Percentiles rank a stretch among this genome's conserved stretches.
Conservation (phyloP, 2,329 filamentous ascomycete genomes). For the Verticillium albo-atrum region DNA sequence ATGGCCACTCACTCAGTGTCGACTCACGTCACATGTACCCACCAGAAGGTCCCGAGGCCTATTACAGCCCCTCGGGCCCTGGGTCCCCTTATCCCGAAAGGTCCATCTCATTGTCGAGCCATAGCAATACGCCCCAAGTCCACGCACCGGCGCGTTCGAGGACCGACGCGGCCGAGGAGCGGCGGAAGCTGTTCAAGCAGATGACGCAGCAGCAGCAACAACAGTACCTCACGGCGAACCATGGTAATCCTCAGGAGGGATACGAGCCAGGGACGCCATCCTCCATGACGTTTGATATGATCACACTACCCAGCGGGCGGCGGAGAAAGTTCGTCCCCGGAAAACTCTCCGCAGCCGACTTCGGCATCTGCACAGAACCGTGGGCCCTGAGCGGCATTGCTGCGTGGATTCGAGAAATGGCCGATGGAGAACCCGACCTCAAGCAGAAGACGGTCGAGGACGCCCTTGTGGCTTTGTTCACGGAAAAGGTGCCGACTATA, state of each 20-base stretch:
- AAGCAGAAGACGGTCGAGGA: slow-evolving; percentile 82
- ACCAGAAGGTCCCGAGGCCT: slow-evolving; percentile 44
- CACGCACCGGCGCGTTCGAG: slow-evolving; percentile 85
- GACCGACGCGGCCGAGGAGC: slow-evolving; percentile 81
- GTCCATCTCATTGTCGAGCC: slow-evolving; percentile 78
- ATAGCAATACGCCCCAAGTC: slow-evolving; percentile 74
- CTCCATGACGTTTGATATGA: slow-evolving; percentile 71
- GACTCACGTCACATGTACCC: slow-evolving; percentile 36
- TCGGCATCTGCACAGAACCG: slow-evolving; percentile 79
- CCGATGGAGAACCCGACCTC: slow-evolving; percentile 85
- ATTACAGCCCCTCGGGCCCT: slow-evolving; percentile 27
- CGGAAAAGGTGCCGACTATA: slow-evolving; percentile 94
- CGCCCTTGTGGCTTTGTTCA: slow-evolving; percentile 83
- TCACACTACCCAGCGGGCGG: slow-evolving; percentile 73
- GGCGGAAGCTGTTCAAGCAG: slow-evolving; percentile 51
- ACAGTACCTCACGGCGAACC: slow-evolving; percentile 44
- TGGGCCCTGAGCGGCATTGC: slow-evolving; percentile 92
- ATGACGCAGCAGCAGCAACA: slow-evolving; percentile 44
- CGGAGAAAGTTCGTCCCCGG: slow-evolving; percentile 81
- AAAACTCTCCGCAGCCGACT: slow-evolving; percentile 76
- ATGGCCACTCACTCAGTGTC: slow-evolving; percentile 42
- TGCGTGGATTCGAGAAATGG: slow-evolving; percentile 81
- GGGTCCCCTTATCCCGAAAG: slow-evolving; percentile 43
- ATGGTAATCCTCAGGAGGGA: slow-evolving; percentile 48
- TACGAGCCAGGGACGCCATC: slow-evolving; percentile 52